phyloP scores from a whole-genome alignment of 176 grass and related monocot genomes.

The Bonia amplexicaulis region DNA sequence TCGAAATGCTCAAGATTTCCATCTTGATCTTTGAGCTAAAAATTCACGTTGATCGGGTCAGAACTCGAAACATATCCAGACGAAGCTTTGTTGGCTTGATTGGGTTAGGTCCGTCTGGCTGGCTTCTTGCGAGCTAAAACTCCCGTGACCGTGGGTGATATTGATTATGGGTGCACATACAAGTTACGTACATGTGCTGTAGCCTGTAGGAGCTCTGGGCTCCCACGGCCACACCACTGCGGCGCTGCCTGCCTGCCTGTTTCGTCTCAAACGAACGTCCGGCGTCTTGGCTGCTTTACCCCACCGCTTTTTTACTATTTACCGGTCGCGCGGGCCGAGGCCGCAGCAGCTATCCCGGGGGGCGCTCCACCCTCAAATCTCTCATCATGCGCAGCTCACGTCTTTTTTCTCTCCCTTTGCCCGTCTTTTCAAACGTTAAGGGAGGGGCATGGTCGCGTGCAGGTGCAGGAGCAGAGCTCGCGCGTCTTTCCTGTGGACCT shows the following conservation, averaged over 20 bases:
- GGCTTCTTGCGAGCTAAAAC: too few species aligned
- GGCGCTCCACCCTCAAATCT: background rate
- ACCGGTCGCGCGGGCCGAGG: background rate
- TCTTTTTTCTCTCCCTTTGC: background rate
- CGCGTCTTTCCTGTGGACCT: background rate
- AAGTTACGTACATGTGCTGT: background rate
- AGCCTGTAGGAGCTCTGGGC: background rate
- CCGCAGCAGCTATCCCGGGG: slow-evolving; percentile 39
- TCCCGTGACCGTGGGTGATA: background rate
- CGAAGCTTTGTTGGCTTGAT: background rate
- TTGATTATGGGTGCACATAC: background rate
- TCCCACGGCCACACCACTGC: background rate
- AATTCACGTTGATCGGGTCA: background rate
- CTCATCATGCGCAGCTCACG: background rate
- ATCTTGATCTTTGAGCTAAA: background rate
- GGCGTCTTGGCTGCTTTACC: background rate
- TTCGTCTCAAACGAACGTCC: background rate
- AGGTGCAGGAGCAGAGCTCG: background rate
- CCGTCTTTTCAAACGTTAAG: slow-evolving; percentile 15
- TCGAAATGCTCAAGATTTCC: background rate
- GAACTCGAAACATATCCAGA: background rate
- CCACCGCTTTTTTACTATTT: slow-evolving; percentile 5
- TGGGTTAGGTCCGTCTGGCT: background rate
- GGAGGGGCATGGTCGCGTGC: background rate
- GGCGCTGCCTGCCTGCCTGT: background rate